phyloP scores from a whole-genome alignment of 2,329 filamentous ascomycete species.

The Cercospora beticola region DNA sequence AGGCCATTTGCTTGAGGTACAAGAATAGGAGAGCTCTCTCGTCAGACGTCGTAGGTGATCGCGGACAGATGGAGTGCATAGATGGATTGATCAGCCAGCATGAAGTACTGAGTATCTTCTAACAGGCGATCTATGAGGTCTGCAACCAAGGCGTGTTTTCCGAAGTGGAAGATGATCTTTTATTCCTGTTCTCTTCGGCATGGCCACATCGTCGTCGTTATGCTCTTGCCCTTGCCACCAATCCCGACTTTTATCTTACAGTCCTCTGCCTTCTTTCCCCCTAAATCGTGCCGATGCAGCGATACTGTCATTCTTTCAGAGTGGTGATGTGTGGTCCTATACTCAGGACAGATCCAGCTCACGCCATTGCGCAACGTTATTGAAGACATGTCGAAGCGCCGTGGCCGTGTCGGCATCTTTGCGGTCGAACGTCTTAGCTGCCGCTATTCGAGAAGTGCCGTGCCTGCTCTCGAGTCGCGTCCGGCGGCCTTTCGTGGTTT shows the following conservation, averaged over 20 bases:
- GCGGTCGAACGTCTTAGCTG: not conserved
- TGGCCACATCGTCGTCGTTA: not conserved
- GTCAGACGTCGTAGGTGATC: not conserved
- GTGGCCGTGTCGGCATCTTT: not conserved
- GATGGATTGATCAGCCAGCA: not conserved
- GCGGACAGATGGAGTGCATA: not conserved
- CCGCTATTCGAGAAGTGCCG: not conserved
- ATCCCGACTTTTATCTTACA: not conserved
- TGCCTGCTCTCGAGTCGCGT: not conserved
- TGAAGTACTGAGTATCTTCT: not conserved
- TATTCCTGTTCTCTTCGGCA: not conserved
- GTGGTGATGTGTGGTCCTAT: not conserved
- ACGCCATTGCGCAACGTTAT: not conserved
- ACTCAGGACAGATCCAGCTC: not conserved
- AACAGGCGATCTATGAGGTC: not conserved
- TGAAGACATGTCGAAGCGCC: not conserved
- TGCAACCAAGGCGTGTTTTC: not conserved
- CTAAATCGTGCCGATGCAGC: not conserved
- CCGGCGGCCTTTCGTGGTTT: not conserved
- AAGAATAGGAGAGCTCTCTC: not conserved
- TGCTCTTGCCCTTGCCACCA: not conserved
- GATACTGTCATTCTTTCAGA: not conserved
- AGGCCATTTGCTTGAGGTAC: not conserved
- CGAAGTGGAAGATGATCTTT: not conserved
- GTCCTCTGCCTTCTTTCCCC: not conserved